phyloP scores from a whole-genome alignment of 495 filamentous ascomycete species.

The Penicillium pancosmium region DNA sequence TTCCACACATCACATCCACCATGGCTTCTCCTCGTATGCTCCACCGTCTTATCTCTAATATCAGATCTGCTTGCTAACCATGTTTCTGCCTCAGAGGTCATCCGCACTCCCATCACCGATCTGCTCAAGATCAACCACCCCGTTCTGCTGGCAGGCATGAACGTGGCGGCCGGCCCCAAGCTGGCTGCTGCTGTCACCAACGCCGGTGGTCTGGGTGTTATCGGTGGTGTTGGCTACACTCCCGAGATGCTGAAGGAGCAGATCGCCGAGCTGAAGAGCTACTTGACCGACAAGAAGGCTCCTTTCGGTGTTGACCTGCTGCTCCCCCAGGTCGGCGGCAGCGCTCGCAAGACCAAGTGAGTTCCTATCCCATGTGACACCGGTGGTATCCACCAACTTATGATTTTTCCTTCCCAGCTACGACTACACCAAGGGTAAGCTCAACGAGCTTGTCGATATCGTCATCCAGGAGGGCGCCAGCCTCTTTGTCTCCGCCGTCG shows the following conservation, averaged over 20 bases:
- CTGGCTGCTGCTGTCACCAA: constrained; percentile 97
- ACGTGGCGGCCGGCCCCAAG: constrained; percentile 96
- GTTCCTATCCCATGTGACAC: constrained; percentile 19
- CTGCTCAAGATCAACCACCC: constrained; percentile 97
- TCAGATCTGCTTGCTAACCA: not conserved
- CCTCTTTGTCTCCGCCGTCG: constrained; percentile 96
- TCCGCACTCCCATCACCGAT: constrained; percentile 88
- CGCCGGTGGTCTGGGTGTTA: constrained; percentile 93
- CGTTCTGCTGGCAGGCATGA: constrained; percentile 95
- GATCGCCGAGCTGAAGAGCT: constrained; percentile 90
- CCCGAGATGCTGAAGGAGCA: constrained; percentile 96
- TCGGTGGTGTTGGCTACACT: constrained; percentile 95
- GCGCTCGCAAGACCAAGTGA: constrained; percentile 92
- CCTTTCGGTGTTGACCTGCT: constrained; percentile 97
- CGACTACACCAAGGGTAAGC: constrained; percentile 99
- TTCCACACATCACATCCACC: constrained; percentile 31
- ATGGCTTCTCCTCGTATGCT: constrained; percentile 85
- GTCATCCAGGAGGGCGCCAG: constrained; percentile 88
- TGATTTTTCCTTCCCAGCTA: constrained; percentile 60
- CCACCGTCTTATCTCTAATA: not conserved
- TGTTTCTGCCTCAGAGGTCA: constrained; percentile 61
- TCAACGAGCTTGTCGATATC: constrained; percentile 85
- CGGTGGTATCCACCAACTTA: constrained; percentile 20
- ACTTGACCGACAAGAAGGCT: constrained; percentile 90
- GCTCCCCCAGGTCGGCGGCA: constrained; percentile 91